phyloP scores from a whole-genome alignment of 2,329 filamentous ascomycete genomes.

The Dothideomycetes sp. region DNA sequence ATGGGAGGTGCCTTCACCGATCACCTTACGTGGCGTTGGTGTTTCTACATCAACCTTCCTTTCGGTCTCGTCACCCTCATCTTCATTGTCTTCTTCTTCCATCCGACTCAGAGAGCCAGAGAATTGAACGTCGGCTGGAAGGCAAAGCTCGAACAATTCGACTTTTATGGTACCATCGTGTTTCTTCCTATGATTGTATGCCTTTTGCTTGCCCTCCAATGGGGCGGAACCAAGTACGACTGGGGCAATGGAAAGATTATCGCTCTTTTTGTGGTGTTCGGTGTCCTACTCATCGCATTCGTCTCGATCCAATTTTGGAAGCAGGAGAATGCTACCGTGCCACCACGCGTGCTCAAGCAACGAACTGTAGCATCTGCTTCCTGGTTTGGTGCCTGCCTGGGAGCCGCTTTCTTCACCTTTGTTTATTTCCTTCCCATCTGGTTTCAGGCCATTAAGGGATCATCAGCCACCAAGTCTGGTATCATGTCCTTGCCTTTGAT shows the following conservation, averaged over 20 bases:
- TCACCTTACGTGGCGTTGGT: conserved; percentile 37
- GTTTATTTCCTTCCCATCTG: conserved; percentile 37
- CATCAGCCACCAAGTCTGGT: conserved; percentile 34
- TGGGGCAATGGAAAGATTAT: conserved; percentile 34
- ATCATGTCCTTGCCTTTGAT: conserved; percentile 39
- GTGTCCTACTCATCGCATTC: conserved; percentile 30
- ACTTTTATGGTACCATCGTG: conserved; percentile 34
- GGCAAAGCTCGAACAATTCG: conserved; percentile 32
- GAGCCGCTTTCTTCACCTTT: conserved; percentile 30
- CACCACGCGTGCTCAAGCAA: conserved; percentile 34
- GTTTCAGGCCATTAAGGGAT: conserved; percentile 40
- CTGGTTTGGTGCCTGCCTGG: conserved; percentile 29
- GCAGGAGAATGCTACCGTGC: conserved; percentile 31
- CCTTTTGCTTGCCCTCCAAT: conserved; percentile 38
- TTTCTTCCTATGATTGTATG: conserved; percentile 39
- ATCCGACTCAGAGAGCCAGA: conserved; percentile 23
- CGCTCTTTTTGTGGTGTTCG: conserved; percentile 33
- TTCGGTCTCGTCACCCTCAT: conserved; percentile 32
- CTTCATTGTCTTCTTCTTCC: conserved; percentile 25
- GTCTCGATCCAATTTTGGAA: conserved; percentile 31
- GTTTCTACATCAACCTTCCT: conserved; percentile 44
- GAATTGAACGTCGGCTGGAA: conserved; percentile 23
- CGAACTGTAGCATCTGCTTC: conserved; percentile 30
- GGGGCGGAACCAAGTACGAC: conserved; percentile 36
- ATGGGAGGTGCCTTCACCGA: conserved; percentile 27